Evolutionary conservation across 352 stramenopile species (phyloP).

Genomic region (Peronospora belbahrii): DNA sequence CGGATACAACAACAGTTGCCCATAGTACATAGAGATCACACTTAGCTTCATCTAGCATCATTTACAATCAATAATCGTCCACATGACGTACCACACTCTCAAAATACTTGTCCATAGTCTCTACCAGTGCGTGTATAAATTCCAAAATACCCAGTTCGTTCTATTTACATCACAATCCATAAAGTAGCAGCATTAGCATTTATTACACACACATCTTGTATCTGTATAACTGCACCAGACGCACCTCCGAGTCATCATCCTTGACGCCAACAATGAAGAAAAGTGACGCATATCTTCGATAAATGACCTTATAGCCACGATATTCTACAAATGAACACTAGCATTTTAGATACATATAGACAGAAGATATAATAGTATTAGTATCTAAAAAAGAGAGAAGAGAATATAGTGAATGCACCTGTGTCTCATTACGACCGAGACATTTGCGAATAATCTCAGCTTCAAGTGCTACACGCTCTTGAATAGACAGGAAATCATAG

Average conservation of each 20-base stretch:
- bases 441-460: constrained; percentile 99
- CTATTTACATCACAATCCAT: constrained; percentile 28
- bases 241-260: constrained; percentile 87
- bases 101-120: constrained; percentile 99
- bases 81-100: constrained; percentile 89
- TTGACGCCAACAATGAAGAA: constrained; percentile 99
- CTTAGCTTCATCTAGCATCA: not conserved
- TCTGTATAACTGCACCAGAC: not conserved
- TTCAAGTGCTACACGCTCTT: constrained; percentile 96
- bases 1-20: not conserved
- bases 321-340: constrained; percentile 99
- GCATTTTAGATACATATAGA: not conserved
- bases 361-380: not conserved
- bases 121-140: constrained; percentile 99
- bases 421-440: constrained; percentile 95
- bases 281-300: constrained; percentile 97
- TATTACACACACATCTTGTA: too few relatives aligned
- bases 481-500: constrained; percentile 99
- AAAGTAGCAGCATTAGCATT: not conserved
- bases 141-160: constrained; percentile 99
- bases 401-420: constrained; percentile 31
- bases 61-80: not conserved
- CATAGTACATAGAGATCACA: not conserved
- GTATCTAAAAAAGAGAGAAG: not conserved
- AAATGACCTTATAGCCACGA: constrained; percentile 98